A percentile compares a stretch with the other conserved stretches of the same genome.
phyloP scores from a whole-genome alignment of 805 yeast genomes.

The Saturnispora ahearnii region DNA sequence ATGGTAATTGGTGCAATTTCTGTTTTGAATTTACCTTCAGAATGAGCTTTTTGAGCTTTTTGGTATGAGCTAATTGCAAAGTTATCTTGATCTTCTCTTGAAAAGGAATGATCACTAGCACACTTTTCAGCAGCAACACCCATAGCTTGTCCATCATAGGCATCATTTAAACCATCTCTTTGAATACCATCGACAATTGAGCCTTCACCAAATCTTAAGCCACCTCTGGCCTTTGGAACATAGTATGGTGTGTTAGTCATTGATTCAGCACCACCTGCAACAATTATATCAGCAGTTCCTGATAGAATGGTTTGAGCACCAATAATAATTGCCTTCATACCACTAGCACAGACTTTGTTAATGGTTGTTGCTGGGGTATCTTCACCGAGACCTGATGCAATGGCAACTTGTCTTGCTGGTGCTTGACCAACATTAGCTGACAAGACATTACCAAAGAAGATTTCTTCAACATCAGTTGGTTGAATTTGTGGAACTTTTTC shows the following conservation, averaged over 20 bases:
- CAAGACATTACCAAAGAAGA: constrained; percentile 85
- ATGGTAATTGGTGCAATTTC: constrained; percentile 87
- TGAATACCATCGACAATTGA: constrained; percentile 78
- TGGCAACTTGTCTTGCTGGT: constrained; percentile 96
- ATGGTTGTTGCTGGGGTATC: constrained; percentile 79
- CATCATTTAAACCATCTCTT: constrained; percentile 90
- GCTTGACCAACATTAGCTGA: constrained; percentile 94
- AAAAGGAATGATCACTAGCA: constrained; percentile 67
- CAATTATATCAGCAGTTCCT: constrained; percentile 85
- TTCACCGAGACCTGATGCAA: constrained; percentile 79
- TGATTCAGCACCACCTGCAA: constrained; percentile 97
- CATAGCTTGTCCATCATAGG: constrained; percentile 82
- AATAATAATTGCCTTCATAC: constrained; percentile 80
- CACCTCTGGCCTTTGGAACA: constrained; percentile 73
- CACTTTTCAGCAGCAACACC: constrained; percentile 97
- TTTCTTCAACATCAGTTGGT: constrained; percentile 75
- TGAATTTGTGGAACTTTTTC: constrained; percentile 74
- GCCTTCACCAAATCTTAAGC: constrained; percentile 84
- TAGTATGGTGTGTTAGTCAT: constrained; percentile 96
- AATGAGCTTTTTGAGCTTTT: constrained; percentile 76
- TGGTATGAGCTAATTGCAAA: constrained; percentile 79
- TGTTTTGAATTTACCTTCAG: constrained; percentile 65
- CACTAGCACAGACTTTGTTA: constrained; percentile 97
- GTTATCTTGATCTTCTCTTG: constrained; percentile 85
- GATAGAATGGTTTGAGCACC: constrained; percentile 86